These are phyloP conservation scores for Caryopteris hybrid DNA, from an alignment of 305 asterid genomes.

Conservation along the genomic window DNA sequence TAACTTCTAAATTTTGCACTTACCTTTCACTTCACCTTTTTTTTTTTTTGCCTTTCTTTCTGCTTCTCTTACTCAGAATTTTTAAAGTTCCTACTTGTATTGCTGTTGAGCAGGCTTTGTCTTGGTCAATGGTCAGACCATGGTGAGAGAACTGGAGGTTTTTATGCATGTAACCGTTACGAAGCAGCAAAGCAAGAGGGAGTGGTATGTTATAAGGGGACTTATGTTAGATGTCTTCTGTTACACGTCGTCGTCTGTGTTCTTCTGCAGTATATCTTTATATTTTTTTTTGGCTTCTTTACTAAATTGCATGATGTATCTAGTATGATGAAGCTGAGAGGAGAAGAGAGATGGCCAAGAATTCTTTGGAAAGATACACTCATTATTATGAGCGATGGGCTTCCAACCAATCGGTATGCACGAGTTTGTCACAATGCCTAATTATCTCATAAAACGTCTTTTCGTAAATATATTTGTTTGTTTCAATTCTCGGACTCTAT, in stretches of 20 bases:
- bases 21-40: no score
- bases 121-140: constrained; percentile 94
- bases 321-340: constrained; percentile 91
- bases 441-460: neutral
- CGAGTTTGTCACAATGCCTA: constrained; percentile 9
- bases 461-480: neutral
- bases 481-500: neutral
- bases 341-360: constrained; percentile 94
- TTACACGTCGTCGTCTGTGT: neutral
- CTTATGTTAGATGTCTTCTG: constrained; percentile 5
- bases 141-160: constrained; percentile 96
- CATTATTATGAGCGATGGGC: constrained; percentile 99
- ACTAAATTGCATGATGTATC: constrained; percentile 17
- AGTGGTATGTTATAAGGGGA: constrained; percentile 44
- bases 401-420: constrained; percentile 83
- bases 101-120: constrained; percentile 57
- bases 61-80: no score
- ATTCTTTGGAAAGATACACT: constrained; percentile 88
- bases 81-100: no score
- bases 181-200: constrained; percentile 97
- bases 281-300: constrained; percentile 1
- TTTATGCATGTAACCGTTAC: constrained; percentile 91
- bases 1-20: constrained; percentile 4
- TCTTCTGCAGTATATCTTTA: constrained; percentile 9
- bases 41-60: no score